These are phyloP conservation scores for Schwanniomyces occidentalis DNA, from an alignment of 805 yeast genomes.

Conservation along the genomic window DNA sequence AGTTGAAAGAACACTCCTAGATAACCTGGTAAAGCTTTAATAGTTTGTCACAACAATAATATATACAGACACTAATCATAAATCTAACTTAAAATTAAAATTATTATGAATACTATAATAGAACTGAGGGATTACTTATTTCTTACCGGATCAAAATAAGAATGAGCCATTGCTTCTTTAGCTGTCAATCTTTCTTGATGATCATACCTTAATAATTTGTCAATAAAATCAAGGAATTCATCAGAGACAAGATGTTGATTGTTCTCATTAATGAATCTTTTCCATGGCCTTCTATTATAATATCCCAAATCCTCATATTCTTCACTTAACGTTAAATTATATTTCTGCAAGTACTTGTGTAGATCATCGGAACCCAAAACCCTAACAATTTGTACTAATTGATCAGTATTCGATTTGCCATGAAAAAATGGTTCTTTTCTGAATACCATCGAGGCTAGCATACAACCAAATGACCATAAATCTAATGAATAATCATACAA, in stretches of 20 bases:
- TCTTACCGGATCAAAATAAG: conserved; percentile 48
- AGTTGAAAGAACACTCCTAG: too few relatives aligned
- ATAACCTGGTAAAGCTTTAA: too few relatives aligned
- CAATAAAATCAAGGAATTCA: conserved; percentile 68
- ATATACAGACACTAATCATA: too few relatives aligned
- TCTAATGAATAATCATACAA: conserved; percentile 88
- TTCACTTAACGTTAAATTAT: conserved; percentile 65
- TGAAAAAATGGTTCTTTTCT: conserved; percentile 91
- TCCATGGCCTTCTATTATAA: conserved; percentile 69
- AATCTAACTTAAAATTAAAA: too few relatives aligned
- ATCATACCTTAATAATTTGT: conserved; percentile 73
- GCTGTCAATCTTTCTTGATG: conserved; percentile 90
- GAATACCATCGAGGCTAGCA: conserved; percentile 86
- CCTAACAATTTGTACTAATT: conserved; percentile 83
- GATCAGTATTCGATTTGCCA: conserved; percentile 89
- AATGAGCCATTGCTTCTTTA: conserved; percentile 80
- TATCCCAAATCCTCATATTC: conserved; percentile 80
- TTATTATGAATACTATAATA: too few relatives aligned
- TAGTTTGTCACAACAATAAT: too few relatives aligned
- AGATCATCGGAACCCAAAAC: conserved; percentile 84
- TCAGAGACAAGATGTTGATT: conserved; percentile 54
- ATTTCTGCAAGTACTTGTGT: conserved; percentile 63
- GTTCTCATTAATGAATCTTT: conserved; percentile 53
- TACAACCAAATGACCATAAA: conserved; percentile 89
- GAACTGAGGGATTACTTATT: conserved; percentile 3